Evolutionary conservation across 352 stramenopile species (phyloP).

Genomic region (Globisporangium solare): DNA sequence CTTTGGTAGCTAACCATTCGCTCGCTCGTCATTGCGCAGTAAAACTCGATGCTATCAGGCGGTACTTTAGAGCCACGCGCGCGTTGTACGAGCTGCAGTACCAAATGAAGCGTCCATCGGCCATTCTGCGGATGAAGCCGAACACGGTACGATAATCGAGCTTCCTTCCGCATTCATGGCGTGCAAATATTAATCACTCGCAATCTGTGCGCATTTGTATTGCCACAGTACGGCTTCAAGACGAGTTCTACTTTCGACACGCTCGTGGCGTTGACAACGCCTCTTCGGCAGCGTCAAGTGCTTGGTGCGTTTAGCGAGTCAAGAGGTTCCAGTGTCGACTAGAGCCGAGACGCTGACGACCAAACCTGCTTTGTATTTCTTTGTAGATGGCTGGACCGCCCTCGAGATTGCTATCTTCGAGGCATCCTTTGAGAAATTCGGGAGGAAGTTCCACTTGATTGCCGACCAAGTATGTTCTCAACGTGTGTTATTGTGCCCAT

Average conservation of each 20-base stretch:
- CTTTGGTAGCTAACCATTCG: neutral
- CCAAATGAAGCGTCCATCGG: slow-evolving; percentile 63
- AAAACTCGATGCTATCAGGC: slow-evolving; percentile 47
- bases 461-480: slow-evolving; percentile 41
- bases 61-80: slow-evolving; percentile 55
- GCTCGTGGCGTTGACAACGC: slow-evolving; percentile 56
- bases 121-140: slow-evolving; percentile 69
- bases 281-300: slow-evolving; percentile 58
- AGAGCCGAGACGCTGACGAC: too few relatives aligned
- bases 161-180: neutral
- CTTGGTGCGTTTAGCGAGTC: slow-evolving; percentile 36
- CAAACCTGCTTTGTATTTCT: neutral
- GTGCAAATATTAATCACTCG: neutral
- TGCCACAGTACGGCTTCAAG: slow-evolving; percentile 62
- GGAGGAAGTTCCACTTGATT: slow-evolving; percentile 77
- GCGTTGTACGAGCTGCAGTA: slow-evolving; percentile 73
- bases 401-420: slow-evolving; percentile 77
- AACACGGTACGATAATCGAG: slow-evolving; percentile 32
- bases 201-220: slow-evolving; percentile 3
- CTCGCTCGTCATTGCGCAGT: slow-evolving; percentile 20
- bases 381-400: slow-evolving; percentile 68
- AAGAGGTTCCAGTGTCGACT: neutral
- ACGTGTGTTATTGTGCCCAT: neutral
- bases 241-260: slow-evolving; percentile 62
- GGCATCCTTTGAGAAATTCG: slow-evolving; percentile 66